These are phyloP conservation scores for Fragaria ananassa DNA, from an alignment of 306 rosid species.

Conservation along the genomic window DNA sequence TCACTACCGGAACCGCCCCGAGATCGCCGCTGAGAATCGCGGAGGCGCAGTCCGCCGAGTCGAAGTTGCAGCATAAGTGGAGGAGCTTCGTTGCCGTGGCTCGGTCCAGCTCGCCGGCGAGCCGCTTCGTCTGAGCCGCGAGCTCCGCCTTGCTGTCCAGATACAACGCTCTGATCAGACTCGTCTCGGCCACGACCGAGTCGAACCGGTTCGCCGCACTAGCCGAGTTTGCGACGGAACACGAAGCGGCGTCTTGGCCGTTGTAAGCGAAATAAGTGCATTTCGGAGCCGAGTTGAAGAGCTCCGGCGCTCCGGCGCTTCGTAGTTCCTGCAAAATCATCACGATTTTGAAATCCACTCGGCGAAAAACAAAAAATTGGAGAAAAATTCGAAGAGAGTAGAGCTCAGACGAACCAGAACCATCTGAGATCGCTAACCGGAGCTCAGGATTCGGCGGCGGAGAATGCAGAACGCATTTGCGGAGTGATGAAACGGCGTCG, in stretches of 20 bases:
- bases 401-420: conserved; percentile 24
- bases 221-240: background rate
- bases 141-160: conserved; percentile 28
- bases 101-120: conserved; percentile 21
- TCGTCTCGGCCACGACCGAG: conserved; percentile 11
- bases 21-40: conserved; percentile 35
- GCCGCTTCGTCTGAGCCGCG: conserved; percentile 11
- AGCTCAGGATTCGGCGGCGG: background rate
- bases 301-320: conserved; percentile 17
- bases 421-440: conserved; percentile 27
- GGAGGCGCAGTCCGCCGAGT: conserved; percentile 35
- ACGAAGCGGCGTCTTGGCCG: background rate
- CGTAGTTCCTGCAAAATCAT: conserved; percentile 16
- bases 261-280: conserved; percentile 1
- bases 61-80: conserved; percentile 39
- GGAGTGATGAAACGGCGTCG: background rate
- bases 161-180: conserved; percentile 18
- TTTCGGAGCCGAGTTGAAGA: conserved; percentile 11
- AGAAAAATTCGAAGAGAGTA: background rate
- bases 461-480: background rate
- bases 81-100: conserved; percentile 31
- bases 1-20: conserved; percentile 29
- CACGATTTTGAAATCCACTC: no score
- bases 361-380: background rate
- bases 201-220: background rate